Evolutionary conservation across 495 filamentous ascomycete species (phyloP).

Genomic region (Lineolata rhizophorae): DNA sequence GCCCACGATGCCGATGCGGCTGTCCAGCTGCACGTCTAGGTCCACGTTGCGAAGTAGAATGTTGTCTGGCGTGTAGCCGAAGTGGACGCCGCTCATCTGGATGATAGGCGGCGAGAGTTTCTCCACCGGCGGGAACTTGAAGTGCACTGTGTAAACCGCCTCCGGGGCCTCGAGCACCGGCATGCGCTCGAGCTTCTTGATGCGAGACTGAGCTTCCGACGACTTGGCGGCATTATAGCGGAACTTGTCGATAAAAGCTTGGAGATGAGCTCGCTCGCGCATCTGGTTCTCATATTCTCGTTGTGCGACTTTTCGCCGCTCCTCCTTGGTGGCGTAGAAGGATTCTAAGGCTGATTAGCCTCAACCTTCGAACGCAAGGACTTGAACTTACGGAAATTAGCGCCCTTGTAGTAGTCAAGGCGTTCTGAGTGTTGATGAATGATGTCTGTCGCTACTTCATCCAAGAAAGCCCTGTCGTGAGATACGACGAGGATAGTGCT

Average conservation of each 20-base stretch:
- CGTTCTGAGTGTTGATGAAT: constrained; percentile 95
- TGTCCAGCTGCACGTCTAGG: constrained; percentile 92
- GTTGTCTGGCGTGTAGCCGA: constrained; percentile 69
- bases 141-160: constrained; percentile 86
- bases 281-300: constrained; percentile 98
- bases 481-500: constrained; percentile 92
- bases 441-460: constrained; percentile 99
- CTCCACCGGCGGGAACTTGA: constrained; percentile 95
- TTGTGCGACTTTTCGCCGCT: constrained; percentile 88
- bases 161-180: constrained; percentile 80
- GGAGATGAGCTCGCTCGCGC: constrained; percentile 73
- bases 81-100: constrained; percentile 83
- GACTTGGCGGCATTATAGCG: constrained; percentile 98
- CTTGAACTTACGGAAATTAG: constrained; percentile 47
- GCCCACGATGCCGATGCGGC: constrained; percentile 92
- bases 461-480: constrained; percentile 96
- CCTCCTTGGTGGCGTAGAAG: constrained; percentile 95
- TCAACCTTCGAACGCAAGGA: neutral
- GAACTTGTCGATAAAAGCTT: constrained; percentile 98
- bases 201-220: constrained; percentile 88
- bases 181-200: constrained; percentile 98
- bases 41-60: constrained; percentile 71
- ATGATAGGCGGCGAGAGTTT: constrained; percentile 94
- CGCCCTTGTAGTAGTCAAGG: constrained; percentile 95
- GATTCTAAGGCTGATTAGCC: constrained; percentile 31